Conservation (phyloP, 1,284 basidiomycete genomes). For the Mrakiaceae sp. region DNA sequence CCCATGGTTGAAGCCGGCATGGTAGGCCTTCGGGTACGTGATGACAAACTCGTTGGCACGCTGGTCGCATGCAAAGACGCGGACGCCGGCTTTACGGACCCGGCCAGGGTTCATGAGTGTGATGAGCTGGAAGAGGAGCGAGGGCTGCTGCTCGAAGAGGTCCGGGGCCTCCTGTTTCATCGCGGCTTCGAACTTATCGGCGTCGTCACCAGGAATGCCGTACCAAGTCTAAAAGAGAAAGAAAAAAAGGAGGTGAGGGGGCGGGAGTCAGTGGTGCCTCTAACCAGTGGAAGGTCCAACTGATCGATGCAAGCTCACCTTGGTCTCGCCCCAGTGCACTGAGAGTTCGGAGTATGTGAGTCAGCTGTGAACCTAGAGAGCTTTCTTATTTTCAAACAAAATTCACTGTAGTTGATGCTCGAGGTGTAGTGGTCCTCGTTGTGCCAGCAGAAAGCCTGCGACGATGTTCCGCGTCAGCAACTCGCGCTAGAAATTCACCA, state of each 20-base stretch:
- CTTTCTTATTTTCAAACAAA: background rate
- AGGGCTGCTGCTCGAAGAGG: slow-evolving; percentile 95
- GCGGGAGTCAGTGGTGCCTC: too few species aligned
- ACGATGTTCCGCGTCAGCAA: background rate
- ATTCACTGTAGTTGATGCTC: slow-evolving; percentile 83
- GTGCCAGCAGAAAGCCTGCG: slow-evolving; percentile 86
- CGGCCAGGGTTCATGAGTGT: slow-evolving; percentile 90
- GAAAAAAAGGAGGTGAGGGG: background rate
- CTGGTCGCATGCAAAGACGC: slow-evolving; percentile 89
- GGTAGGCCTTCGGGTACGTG: slow-evolving; percentile 96
- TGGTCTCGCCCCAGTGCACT: slow-evolving; percentile 99
- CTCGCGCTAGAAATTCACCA: background rate
- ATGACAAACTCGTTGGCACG: slow-evolving; percentile 95
- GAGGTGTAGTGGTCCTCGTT: slow-evolving; percentile 99
- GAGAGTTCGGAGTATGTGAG: slow-evolving; percentile 16
- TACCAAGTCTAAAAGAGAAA: slow-evolving; percentile 64
- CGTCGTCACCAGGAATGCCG: slow-evolving; percentile 86
- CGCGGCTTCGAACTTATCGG: slow-evolving; percentile 90
- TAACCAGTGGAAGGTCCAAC: background rate
- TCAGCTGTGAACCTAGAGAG: too few species aligned
- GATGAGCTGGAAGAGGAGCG: slow-evolving; percentile 92
- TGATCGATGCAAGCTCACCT: slow-evolving; percentile 32
- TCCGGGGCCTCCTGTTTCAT: slow-evolving; percentile 93
- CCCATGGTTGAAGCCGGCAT: slow-evolving; percentile 97
- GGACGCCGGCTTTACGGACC: slow-evolving; percentile 77